Evolutionary conservation across 805 yeast genomes (phyloP), one percentile per base, ranked within the genome.

Genomic region (Lachancea mirantina): DNA sequence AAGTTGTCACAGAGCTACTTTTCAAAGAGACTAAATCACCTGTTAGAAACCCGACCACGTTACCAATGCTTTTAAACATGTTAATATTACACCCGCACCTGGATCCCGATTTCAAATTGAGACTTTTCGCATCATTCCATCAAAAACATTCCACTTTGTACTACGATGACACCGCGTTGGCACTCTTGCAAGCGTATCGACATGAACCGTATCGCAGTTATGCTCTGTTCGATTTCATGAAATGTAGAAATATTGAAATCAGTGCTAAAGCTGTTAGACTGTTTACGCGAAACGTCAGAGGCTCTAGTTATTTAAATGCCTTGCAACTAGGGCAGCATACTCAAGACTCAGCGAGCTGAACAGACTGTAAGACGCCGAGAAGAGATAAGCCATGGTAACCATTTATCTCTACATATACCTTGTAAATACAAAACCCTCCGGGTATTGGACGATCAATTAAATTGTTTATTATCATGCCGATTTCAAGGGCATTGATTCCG

Each of bases 31-130:
- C 34, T 10, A 43, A 39, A 14, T 7, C 47, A 2, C 27, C 29
- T 5, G 37, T 52, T 8, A 34, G 31, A 10, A 56, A 56, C 34
- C 30, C 28, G 5, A 31, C 41, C 2, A 43, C 57, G 4, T 30
- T 45, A 11, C 42, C 56, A 1, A 24, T 55, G 9, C 35, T 56
- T 10, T 34, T 56, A 11, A 49, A 48, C 30, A 42, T 54, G 44
- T 32, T 47, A 7, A 19, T 56, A 14, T 23, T 46, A 26, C 52
- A 51, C 11, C 11, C 19, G 16, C 8, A 18, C 6, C 11, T 34
- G 17, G 33, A 28, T 10, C 7, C 19, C 9, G 38, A 34, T 14
- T 34, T 34, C 22, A 34, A 34, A 13, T 19, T 28, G 9, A 11
- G 30, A 7, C 8, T 34, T 4, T 34, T 34, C 19, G 14, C 19